phyloP scores from a whole-genome alignment of 2,329 filamentous ascomycete genomes.

The Gnomoniopsis sp. region DNA sequence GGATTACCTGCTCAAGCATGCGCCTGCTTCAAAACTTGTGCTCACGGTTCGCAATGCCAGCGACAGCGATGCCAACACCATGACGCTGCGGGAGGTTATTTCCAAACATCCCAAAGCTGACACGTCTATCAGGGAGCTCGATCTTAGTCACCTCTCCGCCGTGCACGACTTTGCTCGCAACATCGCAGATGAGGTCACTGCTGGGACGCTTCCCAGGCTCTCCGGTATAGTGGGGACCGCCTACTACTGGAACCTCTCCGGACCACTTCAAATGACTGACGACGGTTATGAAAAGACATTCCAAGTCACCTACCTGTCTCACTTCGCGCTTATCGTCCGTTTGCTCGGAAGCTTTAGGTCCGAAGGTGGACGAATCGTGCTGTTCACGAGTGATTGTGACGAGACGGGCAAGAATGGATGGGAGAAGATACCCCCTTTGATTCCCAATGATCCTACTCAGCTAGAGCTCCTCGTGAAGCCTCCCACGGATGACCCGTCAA shows the following conservation, averaged over 20 bases:
- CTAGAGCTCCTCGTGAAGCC: conserved; percentile 35
- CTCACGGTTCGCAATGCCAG: conserved; percentile 31
- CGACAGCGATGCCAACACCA: conserved; percentile 26
- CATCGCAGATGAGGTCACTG: conserved; percentile 26
- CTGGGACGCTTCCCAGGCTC: conserved; percentile 29
- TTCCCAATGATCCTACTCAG: conserved; percentile 32
- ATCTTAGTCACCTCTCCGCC: conserved; percentile 30
- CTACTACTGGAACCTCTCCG: conserved; percentile 33
- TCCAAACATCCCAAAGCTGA: conserved; percentile 37
- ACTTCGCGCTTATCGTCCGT: conserved; percentile 34
- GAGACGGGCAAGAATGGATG: conserved; percentile 34
- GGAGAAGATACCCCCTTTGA: conserved; percentile 30
- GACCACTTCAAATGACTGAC: conserved; percentile 28
- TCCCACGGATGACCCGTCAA: conserved; percentile 20
- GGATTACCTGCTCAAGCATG: conserved; percentile 24
- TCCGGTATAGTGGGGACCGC: conserved; percentile 38
- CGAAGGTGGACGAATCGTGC: conserved; percentile 58
- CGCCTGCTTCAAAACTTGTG: conserved; percentile 24
- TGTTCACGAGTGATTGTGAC: conserved; percentile 34
- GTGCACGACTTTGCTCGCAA: conserved; percentile 32
- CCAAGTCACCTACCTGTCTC: conserved; percentile 36
- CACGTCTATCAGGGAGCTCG: conserved; percentile 31
- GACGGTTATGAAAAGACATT: conserved; percentile 37
- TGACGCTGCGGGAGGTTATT: conserved; percentile 23
- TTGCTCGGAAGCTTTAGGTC: conserved; percentile 61